A percentile compares a stretch with the other conserved stretches of the same genome.
phyloP scores from a whole-genome alignment of 305 asterid genomes.

The Lippia alba region DNA sequence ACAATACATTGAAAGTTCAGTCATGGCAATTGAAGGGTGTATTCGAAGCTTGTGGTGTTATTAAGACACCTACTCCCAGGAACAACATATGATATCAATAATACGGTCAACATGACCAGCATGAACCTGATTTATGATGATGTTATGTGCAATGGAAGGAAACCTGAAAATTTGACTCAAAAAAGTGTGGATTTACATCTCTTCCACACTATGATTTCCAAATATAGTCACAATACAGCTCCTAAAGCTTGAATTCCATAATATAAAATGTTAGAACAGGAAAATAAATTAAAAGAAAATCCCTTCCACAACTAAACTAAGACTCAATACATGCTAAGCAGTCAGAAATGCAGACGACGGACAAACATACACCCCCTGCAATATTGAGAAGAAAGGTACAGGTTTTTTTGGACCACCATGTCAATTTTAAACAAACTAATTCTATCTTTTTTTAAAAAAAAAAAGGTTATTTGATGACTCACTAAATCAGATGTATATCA shows the following conservation, averaged over 20 bases:
- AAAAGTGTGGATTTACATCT: not conserved
- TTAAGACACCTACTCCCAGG: not conserved
- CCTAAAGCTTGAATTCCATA: slow-evolving; percentile 3
- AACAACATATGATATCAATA: not conserved
- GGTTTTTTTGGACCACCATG: not conserved
- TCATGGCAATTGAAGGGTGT: not conserved
- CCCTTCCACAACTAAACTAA: not conserved
- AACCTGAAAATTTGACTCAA: not conserved
- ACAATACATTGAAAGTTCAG: not conserved
- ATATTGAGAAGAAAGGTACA: not conserved
- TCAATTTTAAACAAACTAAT: slow-evolving; percentile 1
- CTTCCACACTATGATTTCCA: not conserved
- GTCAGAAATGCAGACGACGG: not conserved
- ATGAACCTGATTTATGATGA: not conserved
- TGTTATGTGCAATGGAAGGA: not conserved
- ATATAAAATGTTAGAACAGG: not conserved
- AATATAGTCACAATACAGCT: not conserved
- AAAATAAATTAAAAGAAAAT: not conserved
- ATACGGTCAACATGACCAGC: not conserved
- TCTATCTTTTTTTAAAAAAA: not conserved
- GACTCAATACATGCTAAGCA: not conserved
- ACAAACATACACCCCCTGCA: not conserved
- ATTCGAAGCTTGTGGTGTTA: not conserved
- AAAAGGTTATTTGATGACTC: not conserved
- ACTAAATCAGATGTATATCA: not conserved